Evolutionary conservation across 768 basidiomycete species (phyloP).

Genomic region (Termitomyces sp.): DNA sequence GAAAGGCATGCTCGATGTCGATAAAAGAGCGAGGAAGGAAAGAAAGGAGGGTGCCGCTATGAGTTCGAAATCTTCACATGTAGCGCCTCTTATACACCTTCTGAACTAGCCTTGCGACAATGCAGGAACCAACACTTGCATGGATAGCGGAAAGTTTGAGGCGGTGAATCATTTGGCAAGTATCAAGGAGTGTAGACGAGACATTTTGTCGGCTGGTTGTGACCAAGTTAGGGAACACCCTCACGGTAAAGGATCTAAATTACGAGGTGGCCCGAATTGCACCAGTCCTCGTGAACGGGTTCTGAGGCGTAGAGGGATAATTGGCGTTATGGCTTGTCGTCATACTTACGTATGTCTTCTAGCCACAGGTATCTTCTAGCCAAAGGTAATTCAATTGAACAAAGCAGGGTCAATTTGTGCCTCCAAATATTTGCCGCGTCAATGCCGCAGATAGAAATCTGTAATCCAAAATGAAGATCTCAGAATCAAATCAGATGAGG

Average conservation of each 20-base stretch:
- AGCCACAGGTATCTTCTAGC: not conserved
- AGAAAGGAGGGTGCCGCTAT: constrained; percentile 1
- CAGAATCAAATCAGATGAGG: not conserved
- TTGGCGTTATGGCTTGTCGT: not conserved
- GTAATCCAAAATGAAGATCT: not conserved
- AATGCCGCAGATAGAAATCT: not conserved
- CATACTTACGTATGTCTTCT: not conserved
- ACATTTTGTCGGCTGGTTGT: not conserved
- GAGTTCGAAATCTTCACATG: not conserved
- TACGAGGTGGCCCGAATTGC: not conserved
- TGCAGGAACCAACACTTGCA: constrained; percentile 5
- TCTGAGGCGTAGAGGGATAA: not conserved
- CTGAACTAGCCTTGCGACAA: not conserved
- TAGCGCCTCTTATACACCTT: constrained; percentile 6
- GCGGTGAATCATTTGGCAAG: not conserved
- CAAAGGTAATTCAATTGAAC: not conserved
- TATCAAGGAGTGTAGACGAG: not conserved
- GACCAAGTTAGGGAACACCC: constrained; percentile 1
- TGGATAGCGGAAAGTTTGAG: constrained; percentile 3
- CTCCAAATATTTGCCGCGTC: not conserved
- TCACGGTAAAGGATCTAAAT: not conserved
- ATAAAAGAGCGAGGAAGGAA: not conserved
- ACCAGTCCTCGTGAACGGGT: too few species aligned
- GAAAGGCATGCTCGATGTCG: constrained; percentile 8
- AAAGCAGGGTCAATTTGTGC: not conserved